Percentiles rank a stretch among this genome's conserved stretches.
These are phyloP conservation scores for Stagonosporopsis tanaceti DNA, from an alignment of 2,329 filamentous ascomycete species.

Conservation along the genomic window DNA sequence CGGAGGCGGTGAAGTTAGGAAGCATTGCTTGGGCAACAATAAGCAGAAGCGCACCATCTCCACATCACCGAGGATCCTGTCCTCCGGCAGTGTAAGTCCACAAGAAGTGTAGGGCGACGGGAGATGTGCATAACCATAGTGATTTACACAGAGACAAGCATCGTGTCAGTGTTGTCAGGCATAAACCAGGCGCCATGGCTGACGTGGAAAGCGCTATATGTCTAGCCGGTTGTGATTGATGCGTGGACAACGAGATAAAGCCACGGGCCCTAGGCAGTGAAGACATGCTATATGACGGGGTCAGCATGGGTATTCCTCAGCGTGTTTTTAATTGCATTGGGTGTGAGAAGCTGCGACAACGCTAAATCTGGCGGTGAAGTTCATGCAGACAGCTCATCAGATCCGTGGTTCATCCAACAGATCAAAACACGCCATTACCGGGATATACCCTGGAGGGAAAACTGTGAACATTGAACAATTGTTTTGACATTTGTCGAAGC, in stretches of 20 bases:
- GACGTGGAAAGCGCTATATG: conserved; percentile 12
- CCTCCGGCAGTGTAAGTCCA: conserved; percentile 2
- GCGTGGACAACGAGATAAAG: conserved; percentile 16
- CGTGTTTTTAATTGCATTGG: conserved; percentile 14
- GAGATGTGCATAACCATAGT: conserved; percentile 22
- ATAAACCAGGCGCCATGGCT: conserved; percentile 10
- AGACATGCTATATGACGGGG: conserved; percentile 9
- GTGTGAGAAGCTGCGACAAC: conserved; percentile 9
- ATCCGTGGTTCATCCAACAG: conserved; percentile 19
- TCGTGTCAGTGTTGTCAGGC: conserved; percentile 17
- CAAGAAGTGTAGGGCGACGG: conserved; percentile 4
- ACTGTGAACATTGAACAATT: conserved; percentile 30
- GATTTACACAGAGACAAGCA: conserved; percentile 13
- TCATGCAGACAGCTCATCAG: conserved; percentile 15
- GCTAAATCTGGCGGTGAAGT: conserved; percentile 13
- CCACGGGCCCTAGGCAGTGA: conserved; percentile 10
- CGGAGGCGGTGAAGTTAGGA: conserved; percentile 12
- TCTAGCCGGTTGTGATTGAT: conserved; percentile 5
- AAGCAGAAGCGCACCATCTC: background rate
- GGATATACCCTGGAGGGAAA: conserved; percentile 17
- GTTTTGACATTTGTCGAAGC: conserved; percentile 33
- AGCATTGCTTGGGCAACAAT: conserved; percentile 4
- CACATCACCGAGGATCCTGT: background rate
- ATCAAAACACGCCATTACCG: conserved; percentile 21
- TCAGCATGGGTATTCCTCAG: conserved; percentile 27